phyloP scores from a whole-genome alignment of 2,329 filamentous ascomycete species.

The Capronia americana region DNA sequence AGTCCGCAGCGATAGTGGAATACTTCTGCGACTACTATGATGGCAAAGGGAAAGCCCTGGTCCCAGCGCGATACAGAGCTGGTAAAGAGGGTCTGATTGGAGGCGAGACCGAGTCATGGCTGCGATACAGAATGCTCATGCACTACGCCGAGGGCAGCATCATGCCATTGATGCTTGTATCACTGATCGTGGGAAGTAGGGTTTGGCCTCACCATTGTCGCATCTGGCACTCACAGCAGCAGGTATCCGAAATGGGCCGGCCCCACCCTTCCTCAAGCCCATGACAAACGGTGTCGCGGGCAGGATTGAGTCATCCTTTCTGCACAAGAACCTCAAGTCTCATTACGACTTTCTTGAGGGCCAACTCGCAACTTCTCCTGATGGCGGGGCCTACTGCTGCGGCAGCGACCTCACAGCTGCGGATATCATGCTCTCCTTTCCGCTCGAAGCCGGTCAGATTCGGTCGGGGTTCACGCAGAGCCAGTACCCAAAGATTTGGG shows the following conservation, averaged over 20 bases:
- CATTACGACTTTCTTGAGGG: conserved; percentile 54
- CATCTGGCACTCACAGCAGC: conserved; percentile 21
- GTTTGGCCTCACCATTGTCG: conserved; percentile 23
- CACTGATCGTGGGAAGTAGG: conserved; percentile 66
- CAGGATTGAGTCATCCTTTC: conserved; percentile 49
- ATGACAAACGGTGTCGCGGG: conserved; percentile 63
- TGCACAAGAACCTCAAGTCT: conserved; percentile 49
- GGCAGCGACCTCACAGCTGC: conserved; percentile 52
- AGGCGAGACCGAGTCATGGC: conserved; percentile 65
- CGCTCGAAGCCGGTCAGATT: conserved; percentile 49
- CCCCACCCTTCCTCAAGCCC: conserved; percentile 73
- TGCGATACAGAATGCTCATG: conserved; percentile 72
- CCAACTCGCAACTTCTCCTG: conserved; percentile 52
- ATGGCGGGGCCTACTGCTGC: conserved; percentile 50
- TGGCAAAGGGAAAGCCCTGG: conserved; percentile 53
- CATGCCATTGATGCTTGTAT: conserved; percentile 73
- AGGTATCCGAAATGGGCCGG: conserved; percentile 59
- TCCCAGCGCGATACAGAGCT: conserved; percentile 59
- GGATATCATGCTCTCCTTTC: conserved; percentile 57
- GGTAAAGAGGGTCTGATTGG: conserved; percentile 63
- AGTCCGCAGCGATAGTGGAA: conserved; percentile 80
- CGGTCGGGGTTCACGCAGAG: conserved; percentile 45
- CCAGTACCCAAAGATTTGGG: conserved; percentile 48
- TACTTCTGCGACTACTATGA: conserved; percentile 75
- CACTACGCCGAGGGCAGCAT: conserved; percentile 86